Base-by-base conservation (phyloP, 139 green algal species). In the Coelastrella sp. region DNA sequence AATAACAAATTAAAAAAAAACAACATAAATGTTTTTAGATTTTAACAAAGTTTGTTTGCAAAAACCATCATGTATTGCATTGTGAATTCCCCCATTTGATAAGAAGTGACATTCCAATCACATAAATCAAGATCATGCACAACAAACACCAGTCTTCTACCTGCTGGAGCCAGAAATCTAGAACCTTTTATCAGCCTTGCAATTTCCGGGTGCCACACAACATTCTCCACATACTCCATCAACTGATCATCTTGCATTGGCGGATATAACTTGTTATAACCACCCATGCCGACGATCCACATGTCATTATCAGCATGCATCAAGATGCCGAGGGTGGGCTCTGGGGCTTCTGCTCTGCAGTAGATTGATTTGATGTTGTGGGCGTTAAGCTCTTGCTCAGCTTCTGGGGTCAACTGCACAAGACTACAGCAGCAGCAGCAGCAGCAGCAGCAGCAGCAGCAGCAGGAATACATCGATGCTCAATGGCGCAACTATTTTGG, bases 171-270 rank as follows among this genome's bases (percentile, higher is more conserved):
- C 64, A 71, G 11, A 2, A 71, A 20, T 0, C 11, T 71, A 14
- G 11, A 5, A 3, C 64, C 64, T 14, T 71, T 71, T 11, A 71
- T 71, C 4, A 71, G 16, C 2, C 16, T 14, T 14, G 11, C 64
- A 71, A 20, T 20, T 4, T 71, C 64, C 16, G 64, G 64, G 11
- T 71, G 64, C 64, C 64, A 71, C 3, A 71, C 71, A 22, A 77
- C 5, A 0, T 77, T 77, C 10, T 22, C 71, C 23, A 19, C 71
- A 22, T 11, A 77, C 19, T 22, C 71, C 74, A 59, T 7, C 74
- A 80, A 23, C 16, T 80, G 14, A 14, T 87, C 64, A 13, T 87
- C 82, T 22, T 87, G 76, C 60, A 78, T 17, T 10, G 82, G 64
- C 7, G 83, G 83, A 4, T 56, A 47, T 32, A 61, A 32, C 6